Evolutionary conservation across 106 monocot species (phyloP).

Genomic region (Dendrobium officinale): DNA sequence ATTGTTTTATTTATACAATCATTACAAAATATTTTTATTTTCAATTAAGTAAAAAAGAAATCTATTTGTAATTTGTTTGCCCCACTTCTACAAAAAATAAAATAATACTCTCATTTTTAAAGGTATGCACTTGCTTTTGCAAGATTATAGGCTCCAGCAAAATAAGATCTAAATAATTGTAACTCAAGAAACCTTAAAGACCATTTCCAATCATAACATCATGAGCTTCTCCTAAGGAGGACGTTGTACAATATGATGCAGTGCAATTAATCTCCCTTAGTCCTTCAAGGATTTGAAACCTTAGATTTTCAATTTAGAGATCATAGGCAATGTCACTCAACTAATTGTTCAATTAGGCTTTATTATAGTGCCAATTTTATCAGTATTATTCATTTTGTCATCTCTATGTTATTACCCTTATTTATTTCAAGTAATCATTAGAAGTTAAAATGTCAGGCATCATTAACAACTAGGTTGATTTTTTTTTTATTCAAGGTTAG

Average conservation of each 20-base stretch:
- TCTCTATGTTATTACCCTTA: neutral
- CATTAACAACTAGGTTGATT: neutral
- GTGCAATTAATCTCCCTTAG: neutral
- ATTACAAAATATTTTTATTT: no score
- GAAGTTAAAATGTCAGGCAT: no score
- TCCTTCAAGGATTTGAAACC: neutral
- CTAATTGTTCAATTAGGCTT: neutral
- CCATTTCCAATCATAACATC: neutral
- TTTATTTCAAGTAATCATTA: neutral
- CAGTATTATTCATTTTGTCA: neutral
- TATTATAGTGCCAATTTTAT: neutral
- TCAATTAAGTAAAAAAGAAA: neutral
- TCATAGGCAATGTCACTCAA: neutral
- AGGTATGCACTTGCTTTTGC: neutral
- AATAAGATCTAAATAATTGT: neutral
- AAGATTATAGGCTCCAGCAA: neutral
- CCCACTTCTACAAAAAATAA: neutral
- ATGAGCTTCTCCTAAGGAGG: neutral
- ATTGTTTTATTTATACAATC: neutral
- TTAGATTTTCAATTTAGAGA: neutral
- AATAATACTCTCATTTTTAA: neutral
- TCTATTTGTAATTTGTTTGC: neutral
- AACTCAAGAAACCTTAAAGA: neutral
- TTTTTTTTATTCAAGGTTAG: neutral
- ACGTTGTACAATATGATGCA: neutral